A percentile compares a stretch with the other conserved stretches of the same genome.
These are phyloP conservation scores for Trichosporon inkin DNA, from an alignment of 1,284 basidiomycete genomes.

Conservation along the genomic window DNA sequence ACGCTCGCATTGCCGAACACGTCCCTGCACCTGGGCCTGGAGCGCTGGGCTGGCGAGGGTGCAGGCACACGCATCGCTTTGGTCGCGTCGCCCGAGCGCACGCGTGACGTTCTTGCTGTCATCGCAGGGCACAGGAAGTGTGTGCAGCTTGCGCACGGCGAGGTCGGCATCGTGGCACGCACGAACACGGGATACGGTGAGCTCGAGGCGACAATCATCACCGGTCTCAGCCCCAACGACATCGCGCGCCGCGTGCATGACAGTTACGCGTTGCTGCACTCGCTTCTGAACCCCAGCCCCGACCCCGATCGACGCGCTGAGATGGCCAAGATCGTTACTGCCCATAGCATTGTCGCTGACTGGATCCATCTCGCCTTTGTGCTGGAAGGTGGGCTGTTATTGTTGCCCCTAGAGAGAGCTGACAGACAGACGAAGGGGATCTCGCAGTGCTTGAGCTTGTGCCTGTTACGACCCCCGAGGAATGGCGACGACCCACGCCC, in stretches of 20 bases:
- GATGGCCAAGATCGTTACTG: slow-evolving; percentile 26
- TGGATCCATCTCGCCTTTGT: slow-evolving; percentile 33
- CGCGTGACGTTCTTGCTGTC: slow-evolving; percentile 26
- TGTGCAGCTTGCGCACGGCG: slow-evolving; percentile 32
- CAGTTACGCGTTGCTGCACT: slow-evolving; percentile 30
- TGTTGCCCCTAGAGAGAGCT: neutral
- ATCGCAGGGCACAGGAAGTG: slow-evolving; percentile 27
- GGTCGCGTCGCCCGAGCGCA: slow-evolving; percentile 26
- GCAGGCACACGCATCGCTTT: slow-evolving; percentile 27
- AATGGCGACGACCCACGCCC: neutral
- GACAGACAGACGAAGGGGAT: slow-evolving; percentile 14
- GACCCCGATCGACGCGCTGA: slow-evolving; percentile 19
- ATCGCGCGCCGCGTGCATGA: slow-evolving; percentile 17
- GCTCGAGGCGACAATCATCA: slow-evolving; percentile 28
- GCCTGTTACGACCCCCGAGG: slow-evolving; percentile 16
- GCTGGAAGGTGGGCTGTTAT: slow-evolving; percentile 18
- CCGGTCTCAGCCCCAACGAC: slow-evolving; percentile 22
- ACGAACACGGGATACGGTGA: slow-evolving; percentile 12
- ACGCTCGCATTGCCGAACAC: slow-evolving; percentile 36
- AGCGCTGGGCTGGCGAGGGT: slow-evolving; percentile 22
- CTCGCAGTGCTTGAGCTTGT: slow-evolving; percentile 6
- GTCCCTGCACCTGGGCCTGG: slow-evolving; percentile 38
- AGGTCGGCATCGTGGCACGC: slow-evolving; percentile 29
- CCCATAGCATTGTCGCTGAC: slow-evolving; percentile 22
- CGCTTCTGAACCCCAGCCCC: slow-evolving; percentile 29